phyloP scores from a whole-genome alignment of 345 rosid genomes.

The Bruguiera parviflora region DNA sequence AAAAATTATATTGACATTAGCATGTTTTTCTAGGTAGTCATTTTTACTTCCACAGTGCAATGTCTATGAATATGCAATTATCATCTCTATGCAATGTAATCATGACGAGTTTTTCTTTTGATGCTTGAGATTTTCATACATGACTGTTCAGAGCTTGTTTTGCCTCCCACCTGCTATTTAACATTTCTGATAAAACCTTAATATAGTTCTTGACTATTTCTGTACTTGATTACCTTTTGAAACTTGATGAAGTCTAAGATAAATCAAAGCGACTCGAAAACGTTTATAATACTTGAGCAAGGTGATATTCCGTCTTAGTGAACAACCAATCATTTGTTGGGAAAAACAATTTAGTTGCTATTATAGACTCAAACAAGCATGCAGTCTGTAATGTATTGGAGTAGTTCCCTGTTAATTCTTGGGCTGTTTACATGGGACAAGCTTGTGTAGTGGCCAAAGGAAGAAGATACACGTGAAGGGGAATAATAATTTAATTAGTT shows the following conservation, averaged over 20 bases:
- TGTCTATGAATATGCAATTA: no score
- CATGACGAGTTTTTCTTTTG: slow-evolving; percentile 20
- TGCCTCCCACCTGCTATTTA: slow-evolving; percentile 1
- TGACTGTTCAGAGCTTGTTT: slow-evolving; percentile 56
- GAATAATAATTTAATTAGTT: no score
- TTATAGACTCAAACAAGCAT: background rate
- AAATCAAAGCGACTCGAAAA: background rate
- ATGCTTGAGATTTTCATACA: background rate
- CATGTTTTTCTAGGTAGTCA: no score
- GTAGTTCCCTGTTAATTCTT: no score
- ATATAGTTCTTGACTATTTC: background rate
- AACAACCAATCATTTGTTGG: background rate
- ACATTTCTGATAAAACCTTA: background rate
- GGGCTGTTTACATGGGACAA: no score
- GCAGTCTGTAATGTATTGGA: no score
- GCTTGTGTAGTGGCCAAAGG: no score
- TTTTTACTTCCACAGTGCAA: no score
- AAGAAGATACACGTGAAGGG: no score
- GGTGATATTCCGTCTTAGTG: background rate
- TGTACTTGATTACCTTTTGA: background rate
- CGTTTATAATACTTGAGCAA: background rate
- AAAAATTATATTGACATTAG: no score
- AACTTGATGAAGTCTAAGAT: background rate
- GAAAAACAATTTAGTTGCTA: background rate
- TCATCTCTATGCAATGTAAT: slow-evolving; percentile 57